Percentiles rank a stretch among this genome's conserved stretches.
Evolutionary conservation across 2,329 filamentous ascomycete species (phyloP).

Genomic region (Cercospora sp.): DNA sequence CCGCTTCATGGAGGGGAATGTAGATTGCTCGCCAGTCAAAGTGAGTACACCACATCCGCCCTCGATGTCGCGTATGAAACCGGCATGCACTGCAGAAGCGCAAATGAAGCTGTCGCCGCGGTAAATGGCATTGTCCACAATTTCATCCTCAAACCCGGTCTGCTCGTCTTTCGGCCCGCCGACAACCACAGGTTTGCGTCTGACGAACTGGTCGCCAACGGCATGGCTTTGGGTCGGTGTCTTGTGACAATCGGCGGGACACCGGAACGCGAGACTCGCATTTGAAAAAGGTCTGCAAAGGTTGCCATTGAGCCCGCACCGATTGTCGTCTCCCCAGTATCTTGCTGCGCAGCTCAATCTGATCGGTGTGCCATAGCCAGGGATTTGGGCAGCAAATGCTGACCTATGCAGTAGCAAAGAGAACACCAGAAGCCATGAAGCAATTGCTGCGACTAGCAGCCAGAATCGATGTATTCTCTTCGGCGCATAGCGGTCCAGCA

Average conservation of each 20-base stretch:
- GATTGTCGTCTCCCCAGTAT: slow-evolving; percentile 70
- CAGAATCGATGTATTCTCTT: slow-evolving; percentile 59
- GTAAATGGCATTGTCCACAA: slow-evolving; percentile 62
- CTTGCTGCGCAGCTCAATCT: slow-evolving; percentile 66
- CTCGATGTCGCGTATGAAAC: slow-evolving; percentile 67
- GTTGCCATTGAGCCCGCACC: slow-evolving; percentile 72
- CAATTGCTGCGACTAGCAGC: slow-evolving; percentile 61
- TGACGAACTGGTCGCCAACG: slow-evolving; percentile 66
- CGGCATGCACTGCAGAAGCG: slow-evolving; percentile 79
- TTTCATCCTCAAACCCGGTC: slow-evolving; percentile 40
- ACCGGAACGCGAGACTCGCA: slow-evolving; percentile 70
- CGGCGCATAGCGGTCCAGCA: slow-evolving; percentile 65
- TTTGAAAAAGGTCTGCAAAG: slow-evolving; percentile 74
- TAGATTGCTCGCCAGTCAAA: slow-evolving; percentile 66
- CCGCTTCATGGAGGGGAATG: slow-evolving; percentile 64
- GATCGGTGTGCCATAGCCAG: slow-evolving; percentile 66
- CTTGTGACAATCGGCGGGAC: slow-evolving; percentile 69
- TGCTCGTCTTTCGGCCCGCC: slow-evolving; percentile 51
- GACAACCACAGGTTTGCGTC: slow-evolving; percentile 57
- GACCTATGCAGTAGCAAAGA: slow-evolving; percentile 67
- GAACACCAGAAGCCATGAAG: slow-evolving; percentile 70
- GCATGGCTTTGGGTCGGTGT: slow-evolving; percentile 71
- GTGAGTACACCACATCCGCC: slow-evolving; percentile 83
- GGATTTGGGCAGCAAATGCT: slow-evolving; percentile 60
- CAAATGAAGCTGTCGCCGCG: slow-evolving; percentile 89